Evolutionary conservation across 2,329 filamentous ascomycete species (phyloP).

Genomic region (Cladophialophora chaetospira): DNA sequence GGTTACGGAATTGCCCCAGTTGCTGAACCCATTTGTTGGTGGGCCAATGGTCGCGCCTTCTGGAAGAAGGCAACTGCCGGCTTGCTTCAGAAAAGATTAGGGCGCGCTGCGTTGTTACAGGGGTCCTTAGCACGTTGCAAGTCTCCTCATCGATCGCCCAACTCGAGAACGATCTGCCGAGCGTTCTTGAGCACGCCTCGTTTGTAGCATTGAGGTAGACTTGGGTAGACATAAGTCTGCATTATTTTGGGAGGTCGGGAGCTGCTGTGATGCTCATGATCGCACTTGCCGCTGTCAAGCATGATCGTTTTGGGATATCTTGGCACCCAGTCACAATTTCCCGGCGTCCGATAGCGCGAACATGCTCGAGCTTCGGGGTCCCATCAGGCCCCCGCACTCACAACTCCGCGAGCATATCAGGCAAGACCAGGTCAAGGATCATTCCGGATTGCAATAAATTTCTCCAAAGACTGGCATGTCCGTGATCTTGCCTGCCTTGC

Average conservation of each 20-base stretch:
- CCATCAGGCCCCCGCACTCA: not conserved
- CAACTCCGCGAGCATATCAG: not conserved
- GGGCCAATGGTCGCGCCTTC: constrained; percentile 1
- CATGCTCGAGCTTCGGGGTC: not conserved
- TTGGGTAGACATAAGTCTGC: no score
- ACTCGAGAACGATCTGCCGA: not conserved
- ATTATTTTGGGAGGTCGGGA: no score
- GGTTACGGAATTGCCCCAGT: constrained; percentile 15
- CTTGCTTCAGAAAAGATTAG: constrained; percentile 11
- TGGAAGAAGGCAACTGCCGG: constrained; percentile 5
- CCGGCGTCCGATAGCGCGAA: not conserved
- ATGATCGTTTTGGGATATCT: not conserved
- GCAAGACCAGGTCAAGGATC: no score
- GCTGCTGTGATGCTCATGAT: no score
- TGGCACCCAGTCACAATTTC: not conserved
- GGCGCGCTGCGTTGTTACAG: not conserved
- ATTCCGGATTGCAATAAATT: no score
- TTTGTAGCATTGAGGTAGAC: not conserved
- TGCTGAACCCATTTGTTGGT: not conserved
- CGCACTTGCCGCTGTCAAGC: no score
- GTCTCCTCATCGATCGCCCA: not conserved
- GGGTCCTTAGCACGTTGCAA: not conserved
- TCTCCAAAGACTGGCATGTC: no score
- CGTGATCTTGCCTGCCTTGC: not conserved
- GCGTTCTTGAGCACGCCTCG: not conserved